These are phyloP conservation scores for Ceratocystis cubensis DNA, from an alignment of 2,329 filamentous ascomycete genomes.

Conservation along the genomic window DNA sequence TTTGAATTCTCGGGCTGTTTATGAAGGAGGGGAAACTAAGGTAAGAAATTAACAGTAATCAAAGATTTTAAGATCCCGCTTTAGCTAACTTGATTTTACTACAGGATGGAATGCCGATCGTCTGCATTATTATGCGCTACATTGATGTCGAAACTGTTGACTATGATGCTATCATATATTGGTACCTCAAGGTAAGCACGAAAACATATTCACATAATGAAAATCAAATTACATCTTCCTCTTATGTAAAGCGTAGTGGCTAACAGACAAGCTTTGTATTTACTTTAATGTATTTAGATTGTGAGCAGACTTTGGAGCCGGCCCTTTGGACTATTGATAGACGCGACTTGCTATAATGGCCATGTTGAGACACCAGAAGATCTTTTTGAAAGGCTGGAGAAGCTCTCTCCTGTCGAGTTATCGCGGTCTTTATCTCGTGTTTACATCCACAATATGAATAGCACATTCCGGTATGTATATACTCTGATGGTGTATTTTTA, in stretches of 20 bases:
- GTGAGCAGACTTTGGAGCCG: slow-evolving; percentile 58
- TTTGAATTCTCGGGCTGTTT: slow-evolving; percentile 51
- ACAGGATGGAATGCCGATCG: slow-evolving; percentile 53
- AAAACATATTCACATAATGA: not conserved
- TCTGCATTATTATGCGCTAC: slow-evolving; percentile 55
- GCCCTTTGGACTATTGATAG: slow-evolving; percentile 54
- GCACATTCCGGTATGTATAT: slow-evolving; percentile 43
- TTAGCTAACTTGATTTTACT: not conserved
- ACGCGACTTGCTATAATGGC: slow-evolving; percentile 59
- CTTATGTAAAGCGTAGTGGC: too few species aligned
- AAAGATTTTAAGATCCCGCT: not conserved
- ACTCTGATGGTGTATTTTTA: not conserved
- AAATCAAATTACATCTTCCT: not conserved
- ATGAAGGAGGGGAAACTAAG: slow-evolving; percentile 59
- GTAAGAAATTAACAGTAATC: slow-evolving; percentile 26
- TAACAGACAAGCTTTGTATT: not conserved
- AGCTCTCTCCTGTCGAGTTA: slow-evolving; percentile 50
- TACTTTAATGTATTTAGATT: slow-evolving; percentile 37
- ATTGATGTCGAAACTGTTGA: slow-evolving; percentile 54
- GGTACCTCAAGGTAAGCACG: slow-evolving; percentile 47
- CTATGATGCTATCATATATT: slow-evolving; percentile 53
- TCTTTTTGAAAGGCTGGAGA: slow-evolving; percentile 50
- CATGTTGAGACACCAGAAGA: slow-evolving; percentile 54
- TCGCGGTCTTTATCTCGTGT: slow-evolving; percentile 46
- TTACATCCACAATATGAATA: slow-evolving; percentile 65